Base-by-base conservation (phyloP, 148 eudicot species). In the Cornus controversa region DNA sequence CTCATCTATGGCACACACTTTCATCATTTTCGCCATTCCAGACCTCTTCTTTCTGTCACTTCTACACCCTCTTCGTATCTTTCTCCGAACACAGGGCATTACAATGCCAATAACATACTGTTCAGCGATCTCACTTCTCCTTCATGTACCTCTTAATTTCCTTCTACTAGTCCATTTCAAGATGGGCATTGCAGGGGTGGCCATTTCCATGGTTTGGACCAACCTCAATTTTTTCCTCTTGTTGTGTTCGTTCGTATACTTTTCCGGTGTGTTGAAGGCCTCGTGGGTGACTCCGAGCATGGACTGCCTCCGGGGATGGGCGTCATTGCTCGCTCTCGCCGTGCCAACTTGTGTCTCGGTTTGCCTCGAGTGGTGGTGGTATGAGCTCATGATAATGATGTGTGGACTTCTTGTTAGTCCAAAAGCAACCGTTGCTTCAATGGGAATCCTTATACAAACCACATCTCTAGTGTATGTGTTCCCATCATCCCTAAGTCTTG, bases 311-410 rank as follows among this genome's bases (percentile, higher is more conserved):
- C 67, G 81, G 23, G 94, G 94, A 6, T 93, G 94, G 94, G 84
- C 88, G 0, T 71, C 89, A 1, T 68, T 93, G 24, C 83, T 91
- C 8, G 74, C 81, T 0, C 80, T 93, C 0, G 87, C 94, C 0
- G 71, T 91, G 2, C 97, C 94, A 20, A 85, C 79, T 0, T 91
- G 97, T 37, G 77, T 91, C 2, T 87, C 97, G 0, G 94, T 91
- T 0, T 93, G 97, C 58, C 77, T 93, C 0, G 97, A 93, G 37
- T 93, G 97, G 97, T 93, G 97, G 97, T 93, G 97, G 94, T 93
- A 93, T 27, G 97, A 93, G 82, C 74, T 93, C 25, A 90, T 91
- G 93, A 91, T 89, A 57, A 75, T 93, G 82, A 79, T 93, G 0
- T 90, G 93, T 75, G 94, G 97, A 10, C 76, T 89, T 2, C 42